Percentiles rank a stretch among this genome's conserved stretches.
Evolutionary conservation across 495 filamentous ascomycete species (phyloP).

Genomic region (Lineolata rhizophorae): DNA sequence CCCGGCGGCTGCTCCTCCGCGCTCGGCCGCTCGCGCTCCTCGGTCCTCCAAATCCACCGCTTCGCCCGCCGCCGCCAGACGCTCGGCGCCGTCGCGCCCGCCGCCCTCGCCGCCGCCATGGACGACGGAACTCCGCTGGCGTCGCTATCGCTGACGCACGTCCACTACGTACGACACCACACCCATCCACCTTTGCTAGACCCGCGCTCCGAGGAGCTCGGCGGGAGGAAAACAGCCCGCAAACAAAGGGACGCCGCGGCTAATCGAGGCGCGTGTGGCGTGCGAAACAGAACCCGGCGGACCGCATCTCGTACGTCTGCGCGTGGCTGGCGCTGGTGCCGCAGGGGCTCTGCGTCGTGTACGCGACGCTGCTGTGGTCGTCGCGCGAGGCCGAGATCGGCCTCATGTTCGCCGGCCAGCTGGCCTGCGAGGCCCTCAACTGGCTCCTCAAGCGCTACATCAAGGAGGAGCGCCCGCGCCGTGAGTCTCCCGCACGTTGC

Average conservation of each 20-base stretch:
- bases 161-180: constrained; percentile 71
- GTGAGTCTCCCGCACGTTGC: constrained; percentile 20
- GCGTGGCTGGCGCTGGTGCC: constrained; percentile 88
- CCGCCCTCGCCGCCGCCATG: too few species aligned
- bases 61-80: too few species aligned
- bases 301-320: constrained; percentile 65
- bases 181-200: background rate
- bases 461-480: constrained; percentile 69
- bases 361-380: constrained; percentile 72
- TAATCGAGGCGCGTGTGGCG: too few species aligned
- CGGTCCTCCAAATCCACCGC: too few species aligned
- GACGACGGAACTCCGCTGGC: constrained; percentile 63
- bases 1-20: too few species aligned
- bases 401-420: constrained; percentile 78
- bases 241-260: too few species aligned
- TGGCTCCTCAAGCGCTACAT: constrained; percentile 75
- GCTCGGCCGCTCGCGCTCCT: too few species aligned
- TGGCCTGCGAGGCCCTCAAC: constrained; percentile 87
- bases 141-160: constrained; percentile 82
- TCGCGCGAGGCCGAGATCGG: constrained; percentile 78
- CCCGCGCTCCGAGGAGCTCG: background rate
- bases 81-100: too few species aligned
- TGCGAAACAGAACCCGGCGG: constrained; percentile 66
- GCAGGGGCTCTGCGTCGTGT: constrained; percentile 72
- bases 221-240: background rate